phyloP scores from a whole-genome alignment of 106 monocot genomes.

The Narthecium ossifragum region DNA sequence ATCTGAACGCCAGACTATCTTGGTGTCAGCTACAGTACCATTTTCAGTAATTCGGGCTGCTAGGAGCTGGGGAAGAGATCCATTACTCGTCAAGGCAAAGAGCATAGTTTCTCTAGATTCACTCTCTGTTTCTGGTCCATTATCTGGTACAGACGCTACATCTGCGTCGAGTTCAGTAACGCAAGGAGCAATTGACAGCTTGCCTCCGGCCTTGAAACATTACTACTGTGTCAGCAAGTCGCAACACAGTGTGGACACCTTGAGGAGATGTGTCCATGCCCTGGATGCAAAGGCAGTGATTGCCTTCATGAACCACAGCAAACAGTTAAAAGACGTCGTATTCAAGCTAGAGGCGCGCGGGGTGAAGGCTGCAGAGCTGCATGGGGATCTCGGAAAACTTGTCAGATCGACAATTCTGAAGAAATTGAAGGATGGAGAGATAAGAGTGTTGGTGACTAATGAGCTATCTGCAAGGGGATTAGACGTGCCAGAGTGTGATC shows the following conservation, averaged over 20 bases:
- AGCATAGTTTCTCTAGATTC: slow-evolving; percentile 57
- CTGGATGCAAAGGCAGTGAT: slow-evolving; percentile 75
- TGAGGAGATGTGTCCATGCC: slow-evolving; percentile 89
- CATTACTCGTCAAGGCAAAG: slow-evolving; percentile 67
- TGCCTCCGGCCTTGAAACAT: slow-evolving; percentile 81
- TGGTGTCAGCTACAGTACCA: slow-evolving; percentile 96
- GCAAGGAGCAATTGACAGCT: slow-evolving; percentile 72
- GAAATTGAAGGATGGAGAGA: slow-evolving; percentile 76
- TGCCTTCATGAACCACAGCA: slow-evolving; percentile 86
- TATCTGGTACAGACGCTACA: slow-evolving; percentile 5
- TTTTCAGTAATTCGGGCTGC: slow-evolving; percentile 81
- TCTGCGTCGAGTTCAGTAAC: slow-evolving; percentile 34
- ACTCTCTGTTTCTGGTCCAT: slow-evolving; percentile 20
- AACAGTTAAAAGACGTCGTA: slow-evolving; percentile 82
- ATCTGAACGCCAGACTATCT: slow-evolving; percentile 70
- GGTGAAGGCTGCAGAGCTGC: slow-evolving; percentile 76
- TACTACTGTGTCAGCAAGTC: slow-evolving; percentile 65
- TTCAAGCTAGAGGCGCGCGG: slow-evolving; percentile 92
- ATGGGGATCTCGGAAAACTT: slow-evolving; percentile 90
- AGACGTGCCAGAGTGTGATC: slow-evolving; percentile 90
- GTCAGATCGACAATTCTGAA: slow-evolving; percentile 67
- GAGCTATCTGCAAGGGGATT: slow-evolving; percentile 94
- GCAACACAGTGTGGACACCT: slow-evolving; percentile 89
- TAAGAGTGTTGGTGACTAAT: slow-evolving; percentile 88
- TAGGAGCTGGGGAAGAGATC: slow-evolving; percentile 76